Evolutionary conservation across 164 flowering plant species (phyloP).

Genomic region (Echeveria elegans): DNA sequence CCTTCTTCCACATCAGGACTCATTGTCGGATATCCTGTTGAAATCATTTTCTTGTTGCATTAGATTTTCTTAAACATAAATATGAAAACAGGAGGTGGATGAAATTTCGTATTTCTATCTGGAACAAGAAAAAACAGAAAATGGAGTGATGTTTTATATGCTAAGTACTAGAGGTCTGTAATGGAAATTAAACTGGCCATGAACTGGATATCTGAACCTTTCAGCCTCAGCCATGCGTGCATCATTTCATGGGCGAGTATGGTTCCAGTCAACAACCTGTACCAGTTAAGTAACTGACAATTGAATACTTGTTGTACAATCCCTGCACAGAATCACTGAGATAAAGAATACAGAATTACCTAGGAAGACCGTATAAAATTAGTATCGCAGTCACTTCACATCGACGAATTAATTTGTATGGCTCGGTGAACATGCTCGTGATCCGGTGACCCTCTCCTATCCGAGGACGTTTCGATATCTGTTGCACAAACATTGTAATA

Average conservation of each 20-base stretch:
- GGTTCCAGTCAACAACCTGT: slow-evolving; percentile 93
- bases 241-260: slow-evolving; percentile 97
- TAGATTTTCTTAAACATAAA: background rate
- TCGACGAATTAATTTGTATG: slow-evolving; percentile 56
- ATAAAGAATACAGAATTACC: slow-evolving; percentile 30
- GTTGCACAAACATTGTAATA: background rate
- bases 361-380: slow-evolving; percentile 93
- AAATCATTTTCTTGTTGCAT: background rate
- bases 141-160: background rate
- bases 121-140: background rate
- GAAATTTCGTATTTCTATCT: too few species aligned
- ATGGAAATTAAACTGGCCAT: too few species aligned
- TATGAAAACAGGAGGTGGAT: too few species aligned
- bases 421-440: slow-evolving; percentile 79
- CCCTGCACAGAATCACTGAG: background rate
- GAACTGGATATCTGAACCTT: slow-evolving; percentile 44
- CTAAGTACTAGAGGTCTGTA: background rate
- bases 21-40: slow-evolving; percentile 58
- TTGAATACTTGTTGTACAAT: background rate
- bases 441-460: slow-evolving; percentile 59
- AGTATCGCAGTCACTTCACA: slow-evolving; percentile 99
- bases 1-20: slow-evolving; percentile 93
- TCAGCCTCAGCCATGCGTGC: slow-evolving; percentile 95
- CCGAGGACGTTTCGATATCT: slow-evolving; percentile 66
- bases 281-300: background rate